phyloP scores from a whole-genome alignment of 2,329 filamentous ascomycete genomes.

The Trichoderma sp. region DNA sequence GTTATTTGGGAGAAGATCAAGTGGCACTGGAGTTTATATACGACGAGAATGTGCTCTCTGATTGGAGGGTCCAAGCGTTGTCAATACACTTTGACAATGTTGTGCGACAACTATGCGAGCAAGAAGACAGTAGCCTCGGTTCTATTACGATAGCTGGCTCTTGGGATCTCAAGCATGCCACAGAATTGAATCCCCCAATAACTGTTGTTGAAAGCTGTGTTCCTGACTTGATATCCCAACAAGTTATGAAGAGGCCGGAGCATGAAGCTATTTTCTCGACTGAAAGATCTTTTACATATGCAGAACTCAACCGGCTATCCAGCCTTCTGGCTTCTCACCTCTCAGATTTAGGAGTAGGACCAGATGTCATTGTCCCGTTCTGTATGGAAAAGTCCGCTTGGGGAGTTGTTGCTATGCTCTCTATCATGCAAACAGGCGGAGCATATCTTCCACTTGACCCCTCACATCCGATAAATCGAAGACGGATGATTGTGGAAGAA shows the following conservation, averaged over 20 bases:
- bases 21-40: neutral
- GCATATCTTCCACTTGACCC: constrained; percentile 30
- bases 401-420: constrained; percentile 27
- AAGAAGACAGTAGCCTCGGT: neutral
- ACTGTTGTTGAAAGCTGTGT: constrained; percentile 28
- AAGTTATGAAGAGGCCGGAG: neutral
- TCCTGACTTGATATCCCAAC: constrained; percentile 16
- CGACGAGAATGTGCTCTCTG: neutral
- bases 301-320: neutral
- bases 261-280: constrained; percentile 16
- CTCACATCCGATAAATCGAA: constrained; percentile 13
- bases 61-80: neutral
- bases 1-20: neutral
- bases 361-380: constrained; percentile 23
- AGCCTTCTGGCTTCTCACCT: constrained; percentile 7
- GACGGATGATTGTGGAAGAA: constrained; percentile 15
- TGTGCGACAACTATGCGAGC: neutral
- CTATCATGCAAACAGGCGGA: constrained; percentile 30
- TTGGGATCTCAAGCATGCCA: constrained; percentile 1
- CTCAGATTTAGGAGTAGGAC: constrained; percentile 26
- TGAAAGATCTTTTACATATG: neutral
- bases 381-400: constrained; percentile 25
- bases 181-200: neutral
- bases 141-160: neutral
- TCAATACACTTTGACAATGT: constrained; percentile 7